Evolutionary conservation across 2,329 filamentous ascomycete genomes (phyloP).

Genomic region (Fusarium sp.): DNA sequence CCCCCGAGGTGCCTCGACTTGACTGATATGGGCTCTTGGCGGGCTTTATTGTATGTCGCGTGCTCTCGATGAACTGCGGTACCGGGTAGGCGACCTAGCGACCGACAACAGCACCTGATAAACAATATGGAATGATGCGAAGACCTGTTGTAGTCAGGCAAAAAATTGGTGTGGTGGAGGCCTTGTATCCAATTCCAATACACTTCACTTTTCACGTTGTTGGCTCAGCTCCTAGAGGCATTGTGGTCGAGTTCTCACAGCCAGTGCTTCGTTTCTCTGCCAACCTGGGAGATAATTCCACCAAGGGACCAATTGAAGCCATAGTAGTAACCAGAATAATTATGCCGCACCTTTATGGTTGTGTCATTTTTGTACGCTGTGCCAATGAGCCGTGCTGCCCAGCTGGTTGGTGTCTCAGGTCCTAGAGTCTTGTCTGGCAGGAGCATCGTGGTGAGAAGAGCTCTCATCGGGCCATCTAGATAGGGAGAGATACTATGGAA

Average conservation of each 20-base stretch:
- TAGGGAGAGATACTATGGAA: neutral
- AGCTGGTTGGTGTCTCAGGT: neutral
- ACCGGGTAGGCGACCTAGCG: neutral
- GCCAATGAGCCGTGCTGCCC: neutral
- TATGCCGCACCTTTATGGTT: neutral
- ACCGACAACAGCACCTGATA: neutral
- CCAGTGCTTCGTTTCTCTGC: fast-evolving
- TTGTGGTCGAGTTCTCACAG: neutral
- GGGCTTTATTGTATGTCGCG: neutral
- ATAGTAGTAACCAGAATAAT: neutral
- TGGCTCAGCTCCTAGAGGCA: neutral
- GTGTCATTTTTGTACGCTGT: neutral
- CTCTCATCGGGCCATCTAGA: neutral
- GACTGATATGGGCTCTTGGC: neutral
- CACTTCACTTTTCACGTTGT: neutral
- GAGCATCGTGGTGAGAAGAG: neutral
- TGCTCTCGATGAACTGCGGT: neutral
- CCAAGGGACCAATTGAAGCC: neutral
- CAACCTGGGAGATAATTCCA: neutral
- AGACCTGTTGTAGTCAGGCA: neutral
- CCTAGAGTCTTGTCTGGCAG: neutral
- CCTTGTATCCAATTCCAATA: neutral
- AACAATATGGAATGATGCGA: neutral
- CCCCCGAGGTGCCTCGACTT: neutral
- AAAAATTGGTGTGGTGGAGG: neutral